Evolutionary conservation across 495 filamentous ascomycete genomes (phyloP).

Genomic region (Aspergillus olivimuriae): DNA sequence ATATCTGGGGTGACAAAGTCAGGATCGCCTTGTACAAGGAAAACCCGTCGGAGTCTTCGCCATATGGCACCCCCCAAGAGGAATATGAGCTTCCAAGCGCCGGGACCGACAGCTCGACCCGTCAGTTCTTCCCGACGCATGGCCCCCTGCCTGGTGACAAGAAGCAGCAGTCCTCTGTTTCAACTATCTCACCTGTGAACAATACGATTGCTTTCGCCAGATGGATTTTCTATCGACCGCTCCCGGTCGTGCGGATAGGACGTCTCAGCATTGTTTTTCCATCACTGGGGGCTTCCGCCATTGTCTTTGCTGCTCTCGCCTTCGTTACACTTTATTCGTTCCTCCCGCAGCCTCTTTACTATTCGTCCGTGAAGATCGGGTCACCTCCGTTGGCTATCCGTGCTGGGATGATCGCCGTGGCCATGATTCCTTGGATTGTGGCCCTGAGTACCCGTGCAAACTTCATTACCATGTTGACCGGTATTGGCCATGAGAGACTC

Average conservation of each 20-base stretch:
- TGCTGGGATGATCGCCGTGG: conserved; percentile 87
- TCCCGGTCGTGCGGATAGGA: conserved; percentile 61
- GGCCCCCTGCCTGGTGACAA: conserved; percentile 38
- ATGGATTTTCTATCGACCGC: conserved; percentile 80
- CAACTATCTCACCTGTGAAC: conserved; percentile 64
- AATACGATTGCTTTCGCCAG: conserved; percentile 68
- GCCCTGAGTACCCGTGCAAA: conserved; percentile 90
- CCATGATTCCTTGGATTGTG: conserved; percentile 91
- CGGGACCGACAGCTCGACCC: conserved; percentile 57
- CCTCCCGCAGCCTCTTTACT: conserved; percentile 77
- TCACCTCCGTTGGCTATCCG: conserved; percentile 88
- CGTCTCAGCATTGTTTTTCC: conserved; percentile 64
- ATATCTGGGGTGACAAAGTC: conserved; percentile 84
- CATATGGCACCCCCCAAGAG: conserved; percentile 48
- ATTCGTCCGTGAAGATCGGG: conserved; percentile 72
- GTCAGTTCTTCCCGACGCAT: conserved; percentile 66
- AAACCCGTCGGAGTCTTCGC: conserved; percentile 48
- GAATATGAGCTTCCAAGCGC: conserved; percentile 65
- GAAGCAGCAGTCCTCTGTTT: conserved; percentile 60
- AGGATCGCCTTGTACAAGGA: conserved; percentile 78
- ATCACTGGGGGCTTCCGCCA: conserved; percentile 59
- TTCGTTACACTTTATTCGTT: conserved; percentile 80
- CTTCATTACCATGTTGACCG: conserved; percentile 75
- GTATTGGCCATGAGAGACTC: conserved; percentile 85
- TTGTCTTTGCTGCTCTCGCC: conserved; percentile 56